A percentile compares a stretch with the other conserved stretches of the same genome.
Evolutionary conservation across 2,329 filamentous ascomycete genomes (phyloP).

Genomic region (Chaetomium globosum): DNA sequence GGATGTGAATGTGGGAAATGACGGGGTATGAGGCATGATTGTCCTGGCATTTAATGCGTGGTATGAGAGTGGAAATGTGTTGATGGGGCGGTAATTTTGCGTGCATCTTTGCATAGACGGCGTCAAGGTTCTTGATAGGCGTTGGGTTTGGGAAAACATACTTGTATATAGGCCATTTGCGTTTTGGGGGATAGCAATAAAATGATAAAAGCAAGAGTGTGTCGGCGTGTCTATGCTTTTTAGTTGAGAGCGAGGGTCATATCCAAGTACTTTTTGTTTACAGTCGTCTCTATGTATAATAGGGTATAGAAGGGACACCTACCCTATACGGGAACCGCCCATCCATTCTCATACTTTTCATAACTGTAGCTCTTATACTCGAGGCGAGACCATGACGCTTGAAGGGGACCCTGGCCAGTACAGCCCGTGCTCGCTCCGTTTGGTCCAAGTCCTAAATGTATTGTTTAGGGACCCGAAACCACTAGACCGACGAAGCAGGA

Average conservation of each 20-base stretch:
- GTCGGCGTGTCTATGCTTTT: background rate
- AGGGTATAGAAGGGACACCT: no score
- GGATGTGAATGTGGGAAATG: background rate
- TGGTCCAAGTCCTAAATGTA: no score
- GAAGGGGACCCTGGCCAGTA: no score
- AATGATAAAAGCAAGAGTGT: background rate
- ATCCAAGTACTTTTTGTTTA: no score
- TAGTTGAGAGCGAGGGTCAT: background rate
- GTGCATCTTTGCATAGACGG: slow-evolving; percentile 12
- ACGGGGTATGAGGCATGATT: background rate
- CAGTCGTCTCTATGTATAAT: no score
- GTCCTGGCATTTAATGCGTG: background rate
- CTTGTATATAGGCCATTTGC: background rate
- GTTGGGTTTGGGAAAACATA: slow-evolving; percentile 4
- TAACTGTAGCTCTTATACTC: no score
- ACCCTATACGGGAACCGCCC: no score
- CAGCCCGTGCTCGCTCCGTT: no score
- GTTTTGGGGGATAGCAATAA: background rate
- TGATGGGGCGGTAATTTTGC: background rate
- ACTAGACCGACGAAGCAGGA: background rate
- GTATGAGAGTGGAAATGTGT: background rate
- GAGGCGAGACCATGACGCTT: no score
- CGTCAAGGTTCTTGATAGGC: slow-evolving; percentile 3
- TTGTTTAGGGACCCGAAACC: background rate
- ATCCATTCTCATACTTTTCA: no score